Percentiles rank a stretch among this genome's conserved stretches.
These are phyloP conservation scores for Pichia sp. DNA, from an alignment of 1,139 yeast species.

Conservation along the genomic window DNA sequence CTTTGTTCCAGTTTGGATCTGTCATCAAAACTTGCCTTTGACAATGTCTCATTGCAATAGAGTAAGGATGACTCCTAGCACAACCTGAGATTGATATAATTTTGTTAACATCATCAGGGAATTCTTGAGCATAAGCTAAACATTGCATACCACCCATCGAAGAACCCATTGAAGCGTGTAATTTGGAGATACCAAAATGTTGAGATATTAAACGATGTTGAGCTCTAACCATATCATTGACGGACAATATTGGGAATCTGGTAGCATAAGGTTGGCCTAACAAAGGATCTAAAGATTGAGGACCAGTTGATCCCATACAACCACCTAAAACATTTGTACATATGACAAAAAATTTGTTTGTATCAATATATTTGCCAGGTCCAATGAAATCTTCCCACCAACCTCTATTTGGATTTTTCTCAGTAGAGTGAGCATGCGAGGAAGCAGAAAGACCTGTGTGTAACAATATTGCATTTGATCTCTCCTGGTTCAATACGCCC, in stretches of 20 bases:
- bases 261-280: constrained; percentile 70
- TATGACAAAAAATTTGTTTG: constrained; percentile 69
- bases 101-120: constrained; percentile 66
- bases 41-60: constrained; percentile 87
- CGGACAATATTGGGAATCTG: constrained; percentile 75
- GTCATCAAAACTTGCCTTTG: constrained; percentile 92
- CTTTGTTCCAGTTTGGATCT: constrained; percentile 92
- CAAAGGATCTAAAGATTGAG: constrained; percentile 73
- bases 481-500: constrained; percentile 62
- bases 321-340: constrained; percentile 93
- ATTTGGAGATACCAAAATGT: constrained; percentile 52
- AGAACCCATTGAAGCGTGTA: constrained; percentile 81
- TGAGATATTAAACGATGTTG: constrained; percentile 63
- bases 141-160: constrained; percentile 99
- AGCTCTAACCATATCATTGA: constrained; percentile 87
- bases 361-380: constrained; percentile 71
- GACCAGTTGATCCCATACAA: constrained; percentile 93
- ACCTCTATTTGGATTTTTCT: constrained; percentile 62
- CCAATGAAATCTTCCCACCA: constrained; percentile 98
- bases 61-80: constrained; percentile 89
- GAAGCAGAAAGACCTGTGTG: constrained; percentile 94
- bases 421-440: constrained; percentile 87
- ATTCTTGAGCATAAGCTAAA: constrained; percentile 78
- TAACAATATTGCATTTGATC: constrained; percentile 64
- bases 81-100: constrained; percentile 81